Evolutionary conservation across 139 green algal species (phyloP).

Genomic region (Ettlia oleoabundans): DNA sequence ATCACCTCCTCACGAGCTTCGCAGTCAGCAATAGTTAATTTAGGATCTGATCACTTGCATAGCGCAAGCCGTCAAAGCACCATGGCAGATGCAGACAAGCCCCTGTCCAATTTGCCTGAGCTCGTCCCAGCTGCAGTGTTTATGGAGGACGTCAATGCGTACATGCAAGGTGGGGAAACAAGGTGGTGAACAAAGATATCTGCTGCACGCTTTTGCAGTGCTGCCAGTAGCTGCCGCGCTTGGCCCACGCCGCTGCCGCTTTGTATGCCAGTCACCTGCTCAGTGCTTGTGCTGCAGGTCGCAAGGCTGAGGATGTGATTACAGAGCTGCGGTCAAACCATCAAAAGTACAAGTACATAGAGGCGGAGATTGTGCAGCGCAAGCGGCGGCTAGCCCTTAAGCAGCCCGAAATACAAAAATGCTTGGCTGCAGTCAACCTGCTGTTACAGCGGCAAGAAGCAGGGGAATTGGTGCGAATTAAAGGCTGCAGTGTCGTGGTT

Average conservation of each 20-base stretch:
- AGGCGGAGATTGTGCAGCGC: slow-evolving; percentile 55
- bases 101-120: slow-evolving; percentile 27
- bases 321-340: slow-evolving; percentile 49
- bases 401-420: slow-evolving; percentile 64
- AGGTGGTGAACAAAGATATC: too few species aligned
- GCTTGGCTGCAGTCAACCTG: slow-evolving; percentile 54
- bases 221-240: too few species aligned
- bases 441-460: slow-evolving; percentile 46
- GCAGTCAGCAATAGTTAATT: too few species aligned
- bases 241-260: background rate
- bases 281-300: slow-evolving; percentile 23
- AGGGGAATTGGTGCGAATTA: slow-evolving; percentile 21
- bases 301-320: slow-evolving; percentile 49
- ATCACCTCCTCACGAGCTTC: too few species aligned
- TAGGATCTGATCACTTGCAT: background rate
- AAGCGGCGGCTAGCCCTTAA: slow-evolving; percentile 52
- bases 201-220: too few species aligned
- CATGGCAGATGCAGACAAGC: slow-evolving; percentile 3
- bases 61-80: slow-evolving; percentile 5
- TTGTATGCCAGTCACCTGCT: background rate
- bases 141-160: slow-evolving; percentile 62
- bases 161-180: slow-evolving; percentile 53
- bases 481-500: background rate
- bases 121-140: slow-evolving; percentile 53
- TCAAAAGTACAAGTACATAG: slow-evolving; percentile 58